Conservation (phyloP, 2,329 filamentous ascomycete species). For the Botryotinia calthae region DNA sequence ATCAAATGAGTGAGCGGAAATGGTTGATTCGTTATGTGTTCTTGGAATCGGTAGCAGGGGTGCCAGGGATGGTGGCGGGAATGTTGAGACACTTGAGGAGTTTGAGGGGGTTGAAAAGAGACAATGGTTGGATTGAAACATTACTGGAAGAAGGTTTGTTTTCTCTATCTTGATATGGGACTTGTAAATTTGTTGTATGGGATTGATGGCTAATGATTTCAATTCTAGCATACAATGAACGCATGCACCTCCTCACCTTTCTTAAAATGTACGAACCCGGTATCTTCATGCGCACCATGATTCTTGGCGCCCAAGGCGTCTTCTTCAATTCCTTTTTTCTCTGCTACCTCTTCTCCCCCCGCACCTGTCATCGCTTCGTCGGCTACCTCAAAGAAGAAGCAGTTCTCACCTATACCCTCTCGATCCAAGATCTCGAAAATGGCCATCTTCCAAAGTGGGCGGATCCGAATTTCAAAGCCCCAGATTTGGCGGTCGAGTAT, state of each 20-base stretch:
- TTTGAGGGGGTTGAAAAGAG: constrained; percentile 79
- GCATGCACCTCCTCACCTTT: constrained; percentile 91
- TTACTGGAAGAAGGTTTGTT: constrained; percentile 57
- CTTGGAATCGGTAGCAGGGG: constrained; percentile 89
- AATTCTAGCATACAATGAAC: constrained; percentile 87
- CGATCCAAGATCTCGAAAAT: constrained; percentile 80
- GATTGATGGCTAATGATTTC: constrained; percentile 47
- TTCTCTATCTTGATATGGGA: no score
- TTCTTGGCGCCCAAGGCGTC: constrained; percentile 88
- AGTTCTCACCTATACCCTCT: constrained; percentile 89
- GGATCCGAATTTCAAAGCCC: constrained; percentile 65
- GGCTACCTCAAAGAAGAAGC: constrained; percentile 97
- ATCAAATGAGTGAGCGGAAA: constrained; percentile 75
- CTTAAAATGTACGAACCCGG: constrained; percentile 80
- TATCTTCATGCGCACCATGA: constrained; percentile 88
- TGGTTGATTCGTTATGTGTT: constrained; percentile 92
- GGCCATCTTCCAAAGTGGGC: constrained; percentile 84
- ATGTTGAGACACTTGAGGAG: constrained; percentile 89
- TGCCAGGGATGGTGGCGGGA: constrained; percentile 94
- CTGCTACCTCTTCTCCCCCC: constrained; percentile 80
- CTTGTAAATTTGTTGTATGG: constrained; percentile 71
- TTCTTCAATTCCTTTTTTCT: constrained; percentile 96
- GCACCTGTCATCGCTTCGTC: constrained; percentile 90
- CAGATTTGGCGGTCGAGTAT: constrained; percentile 86
- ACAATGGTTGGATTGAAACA: constrained; percentile 96